Evolutionary conservation across 75 land plant species (phyloP), one percentile per base, ranked within the genome.

Genomic region (Chamaecyparis obtusa): DNA sequence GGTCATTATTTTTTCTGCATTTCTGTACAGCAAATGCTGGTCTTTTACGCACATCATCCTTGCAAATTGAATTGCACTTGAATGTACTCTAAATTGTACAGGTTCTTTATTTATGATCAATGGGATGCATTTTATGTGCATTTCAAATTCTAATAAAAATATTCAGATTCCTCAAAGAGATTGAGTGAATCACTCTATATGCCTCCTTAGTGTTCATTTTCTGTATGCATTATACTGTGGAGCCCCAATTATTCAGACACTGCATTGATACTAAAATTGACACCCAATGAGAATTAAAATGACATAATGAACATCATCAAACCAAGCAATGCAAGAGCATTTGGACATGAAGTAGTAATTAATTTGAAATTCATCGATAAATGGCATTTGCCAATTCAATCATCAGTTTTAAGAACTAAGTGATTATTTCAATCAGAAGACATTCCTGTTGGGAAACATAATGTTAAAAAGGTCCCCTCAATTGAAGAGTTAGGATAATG

Each of bases 41-140:
- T 32, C n/a, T 46, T 24, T 21, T 10, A 13, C 51, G 27, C 27
- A 13, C 14, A 46, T 10, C 49, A 46, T 32, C 48, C 83, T 43
- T 44, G 21, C 83, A 81, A 41, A 9, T 3, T 81, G n/a, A 46
- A 43, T 43, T 43, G 14, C 69, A 27, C 46, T 44, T n/a, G 49
- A 81, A 81, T 46, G 83, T 81, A 78, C 49, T 10, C 54, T 46
- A 81, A 81, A 46, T 46, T 81, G 54, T 44, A 46, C 48, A 44
- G 83, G 49, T 81, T 46, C 14, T n/a, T 4, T 43, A 27, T 81
- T 81, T 30, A n/a, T 39, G 44, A 39, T 78, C 83, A 5, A n/a
- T 81, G 48, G 16, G 30, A 81, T 44, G 32, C 76, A 74, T 32
- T 30, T 74, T 27, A 81, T 13, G 10, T 81, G 83, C 54, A 46